phyloP scores from a whole-genome alignment of 768 basidiomycete species.

The Lyophyllum decastes region DNA sequence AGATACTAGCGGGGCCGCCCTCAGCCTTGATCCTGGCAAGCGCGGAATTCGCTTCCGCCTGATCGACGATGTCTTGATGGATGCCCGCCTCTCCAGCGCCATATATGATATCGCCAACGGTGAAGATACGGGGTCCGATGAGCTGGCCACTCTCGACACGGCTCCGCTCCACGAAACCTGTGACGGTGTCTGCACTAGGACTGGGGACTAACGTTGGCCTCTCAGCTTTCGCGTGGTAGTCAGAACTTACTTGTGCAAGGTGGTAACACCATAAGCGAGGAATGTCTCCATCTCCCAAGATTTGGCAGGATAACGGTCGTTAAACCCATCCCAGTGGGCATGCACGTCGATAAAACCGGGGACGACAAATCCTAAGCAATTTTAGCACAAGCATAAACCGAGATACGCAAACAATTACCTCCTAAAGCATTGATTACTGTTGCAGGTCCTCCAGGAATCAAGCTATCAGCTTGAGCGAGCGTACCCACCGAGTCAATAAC shows the following conservation, averaged over 20 bases:
- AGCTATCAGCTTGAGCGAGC: conserved; percentile 20
- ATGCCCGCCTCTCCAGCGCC: conserved; percentile 44
- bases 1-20: conserved; percentile 68
- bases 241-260: conserved; percentile 68
- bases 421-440: conserved; percentile 59
- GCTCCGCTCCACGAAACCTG: conserved; percentile 65
- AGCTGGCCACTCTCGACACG: conserved; percentile 69
- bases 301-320: conserved; percentile 52
- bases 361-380: conserved; percentile 52
- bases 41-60: conserved; percentile 64
- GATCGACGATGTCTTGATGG: conserved; percentile 66
- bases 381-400: background rate
- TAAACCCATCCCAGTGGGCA: conserved; percentile 69
- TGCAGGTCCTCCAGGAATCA: conserved; percentile 37
- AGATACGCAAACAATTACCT: conserved; percentile 39
- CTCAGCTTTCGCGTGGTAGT: background rate
- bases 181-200: conserved; percentile 64
- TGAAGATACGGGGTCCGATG: conserved; percentile 73
- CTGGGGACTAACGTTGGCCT: conserved; percentile 31
- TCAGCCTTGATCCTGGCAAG: conserved; percentile 70
- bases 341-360: conserved; percentile 80
- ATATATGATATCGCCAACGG: conserved; percentile 67
- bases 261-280: conserved; percentile 77
- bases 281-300: conserved; percentile 79
- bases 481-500: conserved; percentile 53